These are phyloP conservation scores for Candida nitratophila DNA, from an alignment of 805 yeast genomes.

Conservation along the genomic window DNA sequence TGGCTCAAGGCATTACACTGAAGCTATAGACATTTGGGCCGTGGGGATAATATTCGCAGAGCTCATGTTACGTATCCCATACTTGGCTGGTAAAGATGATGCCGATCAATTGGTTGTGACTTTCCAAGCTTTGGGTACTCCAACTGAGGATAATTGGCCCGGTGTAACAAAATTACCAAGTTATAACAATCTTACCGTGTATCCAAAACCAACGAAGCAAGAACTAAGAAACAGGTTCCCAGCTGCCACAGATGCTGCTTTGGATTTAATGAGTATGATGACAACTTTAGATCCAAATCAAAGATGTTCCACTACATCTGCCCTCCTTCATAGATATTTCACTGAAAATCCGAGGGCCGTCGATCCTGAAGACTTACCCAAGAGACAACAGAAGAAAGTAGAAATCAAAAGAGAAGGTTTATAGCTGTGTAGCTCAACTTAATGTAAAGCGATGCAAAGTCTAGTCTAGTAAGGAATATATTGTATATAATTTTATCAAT, in stretches of 20 bases:
- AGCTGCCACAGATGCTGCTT: slow-evolving; percentile 83
- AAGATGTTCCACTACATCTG: slow-evolving; percentile 58
- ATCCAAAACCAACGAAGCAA: slow-evolving; percentile 76
- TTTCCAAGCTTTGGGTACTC: slow-evolving; percentile 92
- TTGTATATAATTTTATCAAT: slow-evolving; percentile 4
- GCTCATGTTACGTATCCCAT: slow-evolving; percentile 89
- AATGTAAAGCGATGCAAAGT: no score
- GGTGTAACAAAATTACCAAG: slow-evolving; percentile 74
- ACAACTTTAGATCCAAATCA: slow-evolving; percentile 71
- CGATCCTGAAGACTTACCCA: slow-evolving; percentile 57
- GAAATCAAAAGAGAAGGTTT: neutral
- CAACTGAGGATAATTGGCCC: slow-evolving; percentile 89
- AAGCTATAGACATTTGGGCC: slow-evolving; percentile 93
- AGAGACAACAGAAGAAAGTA: slow-evolving; percentile 14
- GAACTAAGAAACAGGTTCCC: slow-evolving; percentile 79
- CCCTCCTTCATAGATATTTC: slow-evolving; percentile 63
- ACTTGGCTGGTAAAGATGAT: slow-evolving; percentile 89
- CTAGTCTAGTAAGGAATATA: no score
- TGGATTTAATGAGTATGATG: slow-evolving; percentile 68
- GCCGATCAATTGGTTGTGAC: slow-evolving; percentile 88
- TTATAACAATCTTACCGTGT: slow-evolving; percentile 64
- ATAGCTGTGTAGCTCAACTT: no score
- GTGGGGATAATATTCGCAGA: slow-evolving; percentile 96
- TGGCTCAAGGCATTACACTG: slow-evolving; percentile 84
- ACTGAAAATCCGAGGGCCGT: slow-evolving; percentile 71